Evolutionary conservation across 2,329 filamentous ascomycete species (phyloP).

Genomic region (Neurospora sp.): DNA sequence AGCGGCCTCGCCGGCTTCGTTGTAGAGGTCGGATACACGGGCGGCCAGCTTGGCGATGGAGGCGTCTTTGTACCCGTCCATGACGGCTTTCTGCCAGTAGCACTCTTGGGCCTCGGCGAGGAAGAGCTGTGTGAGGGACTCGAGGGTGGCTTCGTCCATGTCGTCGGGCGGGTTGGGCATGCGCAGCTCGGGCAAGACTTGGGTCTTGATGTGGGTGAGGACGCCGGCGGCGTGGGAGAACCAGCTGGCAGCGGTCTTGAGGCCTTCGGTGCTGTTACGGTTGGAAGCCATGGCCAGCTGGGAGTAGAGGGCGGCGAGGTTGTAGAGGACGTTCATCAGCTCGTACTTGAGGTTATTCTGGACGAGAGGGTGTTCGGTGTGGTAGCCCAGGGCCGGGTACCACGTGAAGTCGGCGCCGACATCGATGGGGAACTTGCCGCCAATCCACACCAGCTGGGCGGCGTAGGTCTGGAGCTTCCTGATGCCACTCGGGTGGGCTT

Average conservation of each 20-base stretch:
- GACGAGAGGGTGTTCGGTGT: conserved; percentile 61
- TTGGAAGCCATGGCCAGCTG: conserved; percentile 80
- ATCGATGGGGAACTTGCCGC: conserved; percentile 93
- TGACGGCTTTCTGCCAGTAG: conserved; percentile 95
- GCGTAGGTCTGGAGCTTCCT: conserved; percentile 86
- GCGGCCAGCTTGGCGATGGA: conserved; percentile 87
- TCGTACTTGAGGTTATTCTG: conserved; percentile 68
- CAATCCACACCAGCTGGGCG: conserved; percentile 85
- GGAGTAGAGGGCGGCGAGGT: conserved; percentile 86
- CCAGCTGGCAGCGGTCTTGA: conserved; percentile 83
- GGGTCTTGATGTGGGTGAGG: conserved; percentile 64
- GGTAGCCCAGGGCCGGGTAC: conserved; percentile 90
- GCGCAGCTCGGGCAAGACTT: conserved; percentile 73
- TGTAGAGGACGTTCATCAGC: conserved; percentile 85
- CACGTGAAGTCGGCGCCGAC: conserved; percentile 92
- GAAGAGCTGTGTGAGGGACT: conserved; percentile 72
- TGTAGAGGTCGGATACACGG: conserved; percentile 83
- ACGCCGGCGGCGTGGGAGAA: conserved; percentile 84
- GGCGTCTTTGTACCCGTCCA: conserved; percentile 85
- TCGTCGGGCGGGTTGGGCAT: conserved; percentile 80
- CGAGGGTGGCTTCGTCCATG: conserved; percentile 83
- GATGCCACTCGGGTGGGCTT: conserved; percentile 79
- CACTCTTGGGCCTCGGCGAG: conserved; percentile 94
- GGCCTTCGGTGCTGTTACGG: conserved; percentile 66
- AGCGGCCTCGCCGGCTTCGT: conserved; percentile 71